These are phyloP conservation scores for Wickerhamiella pararugosa DNA, from an alignment of 1,139 yeast species.

Conservation along the genomic window DNA sequence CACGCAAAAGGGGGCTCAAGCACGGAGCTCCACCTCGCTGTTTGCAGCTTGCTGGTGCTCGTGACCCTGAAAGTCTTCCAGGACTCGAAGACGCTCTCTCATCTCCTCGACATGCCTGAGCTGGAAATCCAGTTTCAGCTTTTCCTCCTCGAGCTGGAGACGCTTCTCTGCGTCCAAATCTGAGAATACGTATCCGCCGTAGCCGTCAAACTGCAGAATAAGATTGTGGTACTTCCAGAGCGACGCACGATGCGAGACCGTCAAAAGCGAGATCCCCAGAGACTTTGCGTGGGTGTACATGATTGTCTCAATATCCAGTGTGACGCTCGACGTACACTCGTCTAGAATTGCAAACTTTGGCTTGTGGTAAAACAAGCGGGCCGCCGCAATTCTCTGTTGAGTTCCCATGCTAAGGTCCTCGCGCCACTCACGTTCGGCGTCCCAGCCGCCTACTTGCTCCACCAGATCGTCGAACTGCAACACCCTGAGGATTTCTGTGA, in stretches of 20 bases:
- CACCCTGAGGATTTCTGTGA: slow-evolving; percentile 42
- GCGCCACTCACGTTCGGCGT: slow-evolving; percentile 64
- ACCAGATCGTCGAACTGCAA: slow-evolving; percentile 26
- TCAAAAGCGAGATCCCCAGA: slow-evolving; percentile 66
- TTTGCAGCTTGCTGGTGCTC: no score
- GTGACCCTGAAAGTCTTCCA: slow-evolving; percentile 11
- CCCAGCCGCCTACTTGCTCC: slow-evolving; percentile 40
- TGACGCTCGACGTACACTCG: slow-evolving; percentile 90
- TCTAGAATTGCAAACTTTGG: slow-evolving; percentile 91
- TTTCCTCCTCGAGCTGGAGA: slow-evolving; percentile 55
- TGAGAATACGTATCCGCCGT: slow-evolving; percentile 61
- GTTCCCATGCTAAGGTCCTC: slow-evolving; percentile 84
- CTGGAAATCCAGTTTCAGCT: slow-evolving; percentile 46
- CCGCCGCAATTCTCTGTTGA: slow-evolving; percentile 89
- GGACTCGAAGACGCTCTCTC: slow-evolving; percentile 39
- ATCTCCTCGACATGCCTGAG: slow-evolving; percentile 53
- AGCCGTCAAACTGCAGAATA: slow-evolving; percentile 72
- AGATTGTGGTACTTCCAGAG: slow-evolving; percentile 85
- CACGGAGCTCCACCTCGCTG: no score
- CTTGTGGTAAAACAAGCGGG: slow-evolving; percentile 74
- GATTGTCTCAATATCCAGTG: slow-evolving; percentile 79
- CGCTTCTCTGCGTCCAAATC: slow-evolving; percentile 54
- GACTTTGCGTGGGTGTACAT: slow-evolving; percentile 78
- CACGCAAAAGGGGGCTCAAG: no score
- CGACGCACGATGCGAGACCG: slow-evolving; percentile 87